These are phyloP conservation scores for Quercus cerris DNA, from an alignment of 306 rosid genomes.

Conservation along the genomic window DNA sequence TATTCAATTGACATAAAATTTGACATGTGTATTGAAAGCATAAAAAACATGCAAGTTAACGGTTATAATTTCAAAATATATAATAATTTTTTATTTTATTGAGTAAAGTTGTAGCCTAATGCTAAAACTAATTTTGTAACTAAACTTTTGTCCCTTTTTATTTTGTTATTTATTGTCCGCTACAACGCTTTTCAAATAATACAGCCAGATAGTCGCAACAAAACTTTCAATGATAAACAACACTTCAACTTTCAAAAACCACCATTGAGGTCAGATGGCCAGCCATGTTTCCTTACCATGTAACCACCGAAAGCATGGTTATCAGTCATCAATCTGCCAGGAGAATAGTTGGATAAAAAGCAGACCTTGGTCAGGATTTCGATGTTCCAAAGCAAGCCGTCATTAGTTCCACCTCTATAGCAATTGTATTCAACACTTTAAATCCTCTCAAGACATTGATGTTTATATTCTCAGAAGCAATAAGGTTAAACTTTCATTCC, in stretches of 20 bases:
- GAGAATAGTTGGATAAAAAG: background rate
- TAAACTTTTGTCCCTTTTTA: background rate
- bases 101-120: too few species aligned
- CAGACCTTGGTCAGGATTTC: background rate
- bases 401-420: background rate
- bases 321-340: background rate
- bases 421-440: too few species aligned
- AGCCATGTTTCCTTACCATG: too few species aligned
- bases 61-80: too few species aligned
- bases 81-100: too few species aligned
- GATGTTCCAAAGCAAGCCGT: background rate
- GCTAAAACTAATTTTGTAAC: fast-evolving
- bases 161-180: background rate
- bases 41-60: too few species aligned
- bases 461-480: background rate
- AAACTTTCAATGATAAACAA: background rate
- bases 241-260: background rate
- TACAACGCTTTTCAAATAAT: background rate
- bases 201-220: background rate
- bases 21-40: too few species aligned
- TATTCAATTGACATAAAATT: too few species aligned
- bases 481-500: background rate
- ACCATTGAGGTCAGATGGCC: background rate
- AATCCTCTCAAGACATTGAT: background rate
- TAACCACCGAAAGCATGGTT: background rate